Evolutionary conservation across 164 flowering plant species (phyloP).

Genomic region (Magnolia officinalis): DNA sequence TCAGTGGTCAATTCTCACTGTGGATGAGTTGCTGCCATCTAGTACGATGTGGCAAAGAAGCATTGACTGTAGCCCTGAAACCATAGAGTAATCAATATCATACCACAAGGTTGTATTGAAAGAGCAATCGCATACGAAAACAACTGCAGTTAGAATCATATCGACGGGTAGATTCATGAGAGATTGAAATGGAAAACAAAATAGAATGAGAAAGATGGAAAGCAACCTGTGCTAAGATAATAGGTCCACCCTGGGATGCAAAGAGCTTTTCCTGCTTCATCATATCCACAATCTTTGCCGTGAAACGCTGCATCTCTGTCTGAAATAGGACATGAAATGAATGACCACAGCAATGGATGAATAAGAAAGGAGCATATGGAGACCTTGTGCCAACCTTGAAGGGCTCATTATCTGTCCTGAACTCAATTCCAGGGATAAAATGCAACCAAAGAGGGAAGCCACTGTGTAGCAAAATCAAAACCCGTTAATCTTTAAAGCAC

Average conservation of each 20-base stretch:
- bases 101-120: not conserved
- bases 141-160: not conserved
- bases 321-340: conserved; percentile 23
- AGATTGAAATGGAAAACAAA: not conserved
- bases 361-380: not conserved
- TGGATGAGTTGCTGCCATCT: too few relatives aligned
- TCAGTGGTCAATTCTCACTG: too few relatives aligned
- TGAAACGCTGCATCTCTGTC: conserved; percentile 92
- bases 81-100: not conserved
- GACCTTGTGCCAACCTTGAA: conserved; percentile 58
- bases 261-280: conserved; percentile 89
- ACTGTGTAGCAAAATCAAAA: conserved; percentile 41
- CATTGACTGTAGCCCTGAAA: not conserved
- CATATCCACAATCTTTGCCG: conserved; percentile 77
- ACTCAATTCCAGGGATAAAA: conserved; percentile 74
- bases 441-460: conserved; percentile 99
- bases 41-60: not conserved
- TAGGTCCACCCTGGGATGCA: conserved; percentile 99
- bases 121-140: not conserved
- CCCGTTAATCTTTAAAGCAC: not conserved
- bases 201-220: not conserved
- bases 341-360: too few relatives aligned
- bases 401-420: conserved; percentile 88
- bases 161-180: not conserved
- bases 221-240: conserved; percentile 89